Conservation (phyloP, 768 basidiomycete genomes). For the Tricholoma sp. region DNA sequence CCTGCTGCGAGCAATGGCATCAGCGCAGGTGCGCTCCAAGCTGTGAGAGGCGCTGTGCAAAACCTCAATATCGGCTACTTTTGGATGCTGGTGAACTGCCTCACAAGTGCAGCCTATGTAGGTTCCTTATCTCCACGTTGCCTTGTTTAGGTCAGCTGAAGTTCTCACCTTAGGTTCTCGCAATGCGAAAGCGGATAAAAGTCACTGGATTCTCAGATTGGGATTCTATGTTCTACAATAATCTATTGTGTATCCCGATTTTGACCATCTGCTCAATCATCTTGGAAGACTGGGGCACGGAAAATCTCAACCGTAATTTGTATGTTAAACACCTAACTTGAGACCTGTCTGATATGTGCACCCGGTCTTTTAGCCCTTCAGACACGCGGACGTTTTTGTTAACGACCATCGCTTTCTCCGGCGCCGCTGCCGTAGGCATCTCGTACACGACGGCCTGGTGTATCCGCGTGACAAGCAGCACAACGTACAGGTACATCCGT, state of each 20-base stretch:
- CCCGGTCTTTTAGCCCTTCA: constrained; percentile 57
- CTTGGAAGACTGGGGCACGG: constrained; percentile 84
- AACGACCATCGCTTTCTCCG: constrained; percentile 90
- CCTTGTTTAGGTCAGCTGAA: not conserved
- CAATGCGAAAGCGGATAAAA: constrained; percentile 97
- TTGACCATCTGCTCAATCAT: constrained; percentile 77
- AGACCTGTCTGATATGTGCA: constrained; percentile 1
- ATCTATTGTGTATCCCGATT: constrained; percentile 90
- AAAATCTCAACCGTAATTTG: constrained; percentile 83
- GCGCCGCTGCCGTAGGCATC: constrained; percentile 96
- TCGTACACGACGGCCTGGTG: constrained; percentile 99
- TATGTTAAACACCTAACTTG: constrained; percentile 36
- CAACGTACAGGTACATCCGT: constrained; percentile 82
- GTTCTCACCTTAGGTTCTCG: constrained; percentile 59
- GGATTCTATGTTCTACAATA: constrained; percentile 99
- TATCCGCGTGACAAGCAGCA: constrained; percentile 90
- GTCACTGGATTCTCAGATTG: constrained; percentile 92
- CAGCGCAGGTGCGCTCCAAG: constrained; percentile 30
- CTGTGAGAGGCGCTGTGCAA: constrained; percentile 41
- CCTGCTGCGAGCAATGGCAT: constrained; percentile 30
- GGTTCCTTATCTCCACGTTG: constrained; percentile 22
- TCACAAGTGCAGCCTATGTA: constrained; percentile 87
- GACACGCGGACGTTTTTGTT: constrained; percentile 76
- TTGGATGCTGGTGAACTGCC: constrained; percentile 95
- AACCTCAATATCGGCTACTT: constrained; percentile 78